These are phyloP conservation scores for Ramaria rubella DNA, from an alignment of 768 basidiomycete genomes.

Conservation along the genomic window DNA sequence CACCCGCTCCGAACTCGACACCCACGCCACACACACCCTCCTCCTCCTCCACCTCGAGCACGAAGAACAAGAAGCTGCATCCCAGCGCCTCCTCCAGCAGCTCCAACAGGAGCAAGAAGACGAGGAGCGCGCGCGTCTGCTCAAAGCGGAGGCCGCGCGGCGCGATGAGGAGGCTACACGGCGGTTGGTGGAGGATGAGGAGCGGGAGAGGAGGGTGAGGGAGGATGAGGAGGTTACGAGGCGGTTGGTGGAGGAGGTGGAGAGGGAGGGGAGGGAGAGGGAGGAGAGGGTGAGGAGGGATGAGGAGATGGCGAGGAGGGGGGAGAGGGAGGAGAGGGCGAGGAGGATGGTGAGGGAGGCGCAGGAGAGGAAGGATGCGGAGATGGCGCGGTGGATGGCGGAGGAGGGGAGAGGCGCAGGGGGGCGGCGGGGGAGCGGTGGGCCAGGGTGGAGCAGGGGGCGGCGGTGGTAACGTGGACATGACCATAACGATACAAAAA, in stretches of 20 bases:
- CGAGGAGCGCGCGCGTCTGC: not conserved
- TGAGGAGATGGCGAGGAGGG: not conserved
- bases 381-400: slow-evolving; percentile 2
- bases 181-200: no score
- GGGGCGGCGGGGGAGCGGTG: not conserved
- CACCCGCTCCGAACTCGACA: no score
- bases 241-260: not conserved
- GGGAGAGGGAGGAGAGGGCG: not conserved
- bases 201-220: no score
- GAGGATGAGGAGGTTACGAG: not conserved
- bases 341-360: not conserved
- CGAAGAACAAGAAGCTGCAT: no score
- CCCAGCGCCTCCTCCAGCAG: no score
- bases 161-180: no score
- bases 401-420: not conserved
- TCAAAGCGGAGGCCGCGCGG: no score
- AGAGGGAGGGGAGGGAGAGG: not conserved
- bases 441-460: not conserved
- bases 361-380: slow-evolving; percentile 4
- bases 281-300: not conserved
- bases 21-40: no score
- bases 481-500: not conserved
- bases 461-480: not conserved
- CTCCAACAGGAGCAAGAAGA: not conserved
- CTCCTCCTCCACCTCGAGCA: no score